Percentiles rank a stretch among this genome's conserved stretches.
phyloP scores from a whole-genome alignment of 1,284 basidiomycete species.

The Malassezia globosa region DNA sequence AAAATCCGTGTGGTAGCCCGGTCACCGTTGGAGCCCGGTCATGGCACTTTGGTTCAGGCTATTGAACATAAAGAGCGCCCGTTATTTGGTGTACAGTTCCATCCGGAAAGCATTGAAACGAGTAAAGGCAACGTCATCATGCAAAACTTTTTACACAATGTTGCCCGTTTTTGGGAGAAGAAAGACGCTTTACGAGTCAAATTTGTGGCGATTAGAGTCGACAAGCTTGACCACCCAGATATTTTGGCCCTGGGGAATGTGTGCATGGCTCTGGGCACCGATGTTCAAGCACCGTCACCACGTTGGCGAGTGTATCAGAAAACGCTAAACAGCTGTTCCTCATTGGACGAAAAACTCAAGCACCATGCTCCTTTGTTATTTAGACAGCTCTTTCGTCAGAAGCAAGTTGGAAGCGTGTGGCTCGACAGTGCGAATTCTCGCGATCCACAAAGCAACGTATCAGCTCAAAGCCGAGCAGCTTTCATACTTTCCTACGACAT shows the following conservation, averaged over 20 bases:
- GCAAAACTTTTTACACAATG: slow-evolving; percentile 31
- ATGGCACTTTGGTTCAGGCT: slow-evolving; percentile 27
- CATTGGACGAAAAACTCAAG: not conserved
- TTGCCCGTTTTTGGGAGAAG: slow-evolving; percentile 21
- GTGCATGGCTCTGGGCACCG: slow-evolving; percentile 8
- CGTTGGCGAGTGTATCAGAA: not conserved
- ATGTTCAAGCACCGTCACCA: too few species aligned
- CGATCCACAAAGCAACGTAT: slow-evolving; percentile 23
- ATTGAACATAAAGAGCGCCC: slow-evolving; percentile 48
- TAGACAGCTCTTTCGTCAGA: slow-evolving; percentile 5
- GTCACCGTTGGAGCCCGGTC: slow-evolving; percentile 1
- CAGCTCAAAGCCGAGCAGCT: slow-evolving; percentile 36
- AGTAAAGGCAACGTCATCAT: slow-evolving; percentile 25
- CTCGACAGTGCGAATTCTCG: slow-evolving; percentile 20
- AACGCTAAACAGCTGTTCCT: not conserved
- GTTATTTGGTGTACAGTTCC: slow-evolving; percentile 90
- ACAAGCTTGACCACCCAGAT: not conserved
- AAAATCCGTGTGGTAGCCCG: slow-evolving; percentile 51
- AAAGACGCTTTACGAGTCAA: slow-evolving; percentile 1
- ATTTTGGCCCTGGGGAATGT: slow-evolving; percentile 1
- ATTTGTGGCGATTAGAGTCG: not conserved
- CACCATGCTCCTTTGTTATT: not conserved
- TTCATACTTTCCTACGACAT: slow-evolving; percentile 33
- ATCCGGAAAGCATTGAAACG: slow-evolving; percentile 56
- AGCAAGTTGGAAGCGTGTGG: slow-evolving; percentile 12